Conservation (phyloP, 768 basidiomycete species). For the Mrakia blollopis region DNA sequence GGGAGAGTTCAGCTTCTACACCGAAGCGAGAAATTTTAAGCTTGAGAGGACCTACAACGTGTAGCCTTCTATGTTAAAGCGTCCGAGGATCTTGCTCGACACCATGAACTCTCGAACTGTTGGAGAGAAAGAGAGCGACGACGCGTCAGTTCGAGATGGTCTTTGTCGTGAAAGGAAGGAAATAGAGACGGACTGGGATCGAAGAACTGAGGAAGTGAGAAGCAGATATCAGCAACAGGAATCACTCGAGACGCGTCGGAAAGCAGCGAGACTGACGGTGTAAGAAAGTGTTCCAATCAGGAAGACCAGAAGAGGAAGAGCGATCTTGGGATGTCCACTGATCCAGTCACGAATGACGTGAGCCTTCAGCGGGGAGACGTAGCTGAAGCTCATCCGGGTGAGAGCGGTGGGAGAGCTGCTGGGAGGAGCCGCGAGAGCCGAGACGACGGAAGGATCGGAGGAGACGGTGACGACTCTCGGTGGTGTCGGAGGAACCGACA, state of each 20-base stretch:
- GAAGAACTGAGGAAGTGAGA: not conserved
- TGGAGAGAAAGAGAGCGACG: constrained; percentile 64
- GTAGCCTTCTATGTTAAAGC: constrained; percentile 69
- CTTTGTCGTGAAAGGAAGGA: constrained; percentile 5
- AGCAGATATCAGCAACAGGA: not conserved
- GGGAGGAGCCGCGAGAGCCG: not conserved
- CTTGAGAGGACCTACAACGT: constrained; percentile 12
- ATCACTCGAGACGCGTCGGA: not conserved
- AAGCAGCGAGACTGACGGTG: constrained; percentile 44
- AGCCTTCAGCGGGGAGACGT: constrained; percentile 42
- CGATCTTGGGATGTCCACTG: constrained; percentile 42
- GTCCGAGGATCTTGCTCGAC: constrained; percentile 70
- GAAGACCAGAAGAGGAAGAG: constrained; percentile 58
- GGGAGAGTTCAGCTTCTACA: not conserved
- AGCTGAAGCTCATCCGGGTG: constrained; percentile 41
- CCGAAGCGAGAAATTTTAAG: too few relatives aligned
- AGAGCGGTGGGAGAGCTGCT: constrained; percentile 28
- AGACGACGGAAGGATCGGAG: not conserved
- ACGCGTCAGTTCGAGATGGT: not conserved
- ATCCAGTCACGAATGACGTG: constrained; percentile 45
- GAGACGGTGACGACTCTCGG: constrained; percentile 1
- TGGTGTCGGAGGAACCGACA: constrained; percentile 9
- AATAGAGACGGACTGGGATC: constrained; percentile 1
- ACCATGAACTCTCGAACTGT: constrained; percentile 81
- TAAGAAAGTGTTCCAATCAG: constrained; percentile 85